Evolutionary conservation across 163 green algal species (phyloP).

Genomic region (Picocystis sp.): DNA sequence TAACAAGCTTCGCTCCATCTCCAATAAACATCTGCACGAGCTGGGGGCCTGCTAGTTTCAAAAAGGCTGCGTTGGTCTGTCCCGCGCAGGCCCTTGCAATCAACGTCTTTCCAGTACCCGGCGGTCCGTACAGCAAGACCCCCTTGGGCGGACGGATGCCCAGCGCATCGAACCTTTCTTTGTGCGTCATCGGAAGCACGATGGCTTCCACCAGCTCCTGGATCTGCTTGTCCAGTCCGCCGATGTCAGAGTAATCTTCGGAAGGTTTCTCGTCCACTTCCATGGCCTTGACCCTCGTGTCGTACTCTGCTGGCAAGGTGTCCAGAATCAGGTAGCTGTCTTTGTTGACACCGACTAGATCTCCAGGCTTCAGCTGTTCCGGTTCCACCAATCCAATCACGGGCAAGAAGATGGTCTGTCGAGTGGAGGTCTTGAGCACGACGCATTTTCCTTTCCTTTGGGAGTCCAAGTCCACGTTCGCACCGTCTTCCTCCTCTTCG

Average conservation of each 20-base stretch:
- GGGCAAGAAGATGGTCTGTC: slow-evolving; percentile 96
- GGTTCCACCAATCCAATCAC: slow-evolving; percentile 90
- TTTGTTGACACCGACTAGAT: slow-evolving; percentile 98
- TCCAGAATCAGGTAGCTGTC: slow-evolving; percentile 96
- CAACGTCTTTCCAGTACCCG: slow-evolving; percentile 63
- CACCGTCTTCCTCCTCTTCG: slow-evolving; percentile 76
- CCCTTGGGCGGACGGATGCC: slow-evolving; percentile 92
- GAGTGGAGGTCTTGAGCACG: slow-evolving; percentile 93
- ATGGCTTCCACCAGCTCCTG: slow-evolving; percentile 95
- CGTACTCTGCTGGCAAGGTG: slow-evolving; percentile 93
- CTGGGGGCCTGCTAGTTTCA: slow-evolving; percentile 94
- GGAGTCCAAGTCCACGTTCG: slow-evolving; percentile 71
- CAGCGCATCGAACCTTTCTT: slow-evolving; percentile 75
- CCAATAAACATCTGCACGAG: slow-evolving; percentile 96
- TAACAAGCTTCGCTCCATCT: slow-evolving; percentile 94
- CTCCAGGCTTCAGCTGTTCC: slow-evolving; percentile 61
- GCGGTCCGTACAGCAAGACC: slow-evolving; percentile 54
- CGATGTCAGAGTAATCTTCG: slow-evolving; percentile 95
- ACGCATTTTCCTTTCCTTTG: slow-evolving; percentile 84
- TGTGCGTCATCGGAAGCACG: slow-evolving; percentile 95
- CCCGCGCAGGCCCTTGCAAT: slow-evolving; percentile 86
- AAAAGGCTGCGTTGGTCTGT: slow-evolving; percentile 94
- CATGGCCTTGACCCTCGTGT: slow-evolving; percentile 96
- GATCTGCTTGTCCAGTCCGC: slow-evolving; percentile 77
- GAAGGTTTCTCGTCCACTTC: slow-evolving; percentile 98